phyloP scores from a whole-genome alignment of 148 eudicot genomes.

The Pharnaceum exiguum region DNA sequence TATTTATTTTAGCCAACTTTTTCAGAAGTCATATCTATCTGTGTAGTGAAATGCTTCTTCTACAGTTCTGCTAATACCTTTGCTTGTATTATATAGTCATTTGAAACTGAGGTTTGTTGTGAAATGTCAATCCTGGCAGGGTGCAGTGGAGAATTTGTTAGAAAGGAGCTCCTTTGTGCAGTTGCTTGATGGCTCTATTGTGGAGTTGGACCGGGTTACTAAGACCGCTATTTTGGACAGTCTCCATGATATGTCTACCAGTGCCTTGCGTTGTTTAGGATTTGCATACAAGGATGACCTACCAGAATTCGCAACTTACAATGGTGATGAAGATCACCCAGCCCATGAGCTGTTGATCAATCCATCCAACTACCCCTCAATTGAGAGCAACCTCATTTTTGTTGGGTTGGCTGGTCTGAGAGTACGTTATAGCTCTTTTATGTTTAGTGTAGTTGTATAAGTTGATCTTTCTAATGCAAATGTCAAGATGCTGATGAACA shows the following conservation, averaged over 20 bases:
- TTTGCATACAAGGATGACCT: conserved; percentile 80
- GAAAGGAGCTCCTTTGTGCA: conserved; percentile 76
- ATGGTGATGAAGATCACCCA: conserved; percentile 83
- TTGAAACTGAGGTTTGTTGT: conserved; percentile 5
- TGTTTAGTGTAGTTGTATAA: neutral
- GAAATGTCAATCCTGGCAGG: conserved; percentile 40
- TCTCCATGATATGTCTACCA: conserved; percentile 69
- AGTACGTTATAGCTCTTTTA: conserved; percentile 38
- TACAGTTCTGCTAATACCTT: too few relatives aligned
- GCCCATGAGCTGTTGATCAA: conserved; percentile 62
- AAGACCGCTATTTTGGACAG: conserved; percentile 45
- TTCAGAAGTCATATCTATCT: too few relatives aligned
- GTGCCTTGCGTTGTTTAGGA: conserved; percentile 76
- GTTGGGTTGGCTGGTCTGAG: conserved; percentile 82
- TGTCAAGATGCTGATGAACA: neutral
- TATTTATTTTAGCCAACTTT: too few relatives aligned
- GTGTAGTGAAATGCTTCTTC: too few relatives aligned
- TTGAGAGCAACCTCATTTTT: conserved; percentile 71
- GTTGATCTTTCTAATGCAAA: neutral
- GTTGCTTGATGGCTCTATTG: conserved; percentile 64
- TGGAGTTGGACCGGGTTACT: conserved; percentile 41
- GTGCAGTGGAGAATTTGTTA: conserved; percentile 82
- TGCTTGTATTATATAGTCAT: too few relatives aligned
- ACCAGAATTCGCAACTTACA: conserved; percentile 54
- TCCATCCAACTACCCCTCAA: conserved; percentile 63